Evolutionary conservation across 192 early-diverging fungal genomes (phyloP).

Genomic region (Linnemannia exigua): DNA sequence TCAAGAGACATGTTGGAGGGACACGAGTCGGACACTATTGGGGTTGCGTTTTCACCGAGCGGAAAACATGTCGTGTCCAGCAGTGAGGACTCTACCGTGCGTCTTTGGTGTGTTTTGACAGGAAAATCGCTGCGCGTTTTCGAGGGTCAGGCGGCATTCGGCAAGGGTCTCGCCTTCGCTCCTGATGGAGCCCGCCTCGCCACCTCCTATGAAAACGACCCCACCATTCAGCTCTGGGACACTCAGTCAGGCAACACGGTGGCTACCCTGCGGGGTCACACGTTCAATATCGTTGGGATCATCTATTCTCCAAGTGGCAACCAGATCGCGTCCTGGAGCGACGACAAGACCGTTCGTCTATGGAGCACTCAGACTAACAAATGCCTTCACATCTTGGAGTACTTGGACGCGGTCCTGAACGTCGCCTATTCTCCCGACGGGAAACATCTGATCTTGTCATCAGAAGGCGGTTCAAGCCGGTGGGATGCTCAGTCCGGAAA

Average conservation of each 20-base stretch:
- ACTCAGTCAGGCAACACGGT: neutral
- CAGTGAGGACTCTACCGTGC: neutral
- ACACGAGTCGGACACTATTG: neutral
- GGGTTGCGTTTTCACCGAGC: neutral
- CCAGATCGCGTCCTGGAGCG: neutral
- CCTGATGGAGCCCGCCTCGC: neutral
- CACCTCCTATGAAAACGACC: neutral
- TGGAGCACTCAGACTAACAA: neutral
- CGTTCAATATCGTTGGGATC: neutral
- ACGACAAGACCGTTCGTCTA: slow-evolving; percentile 1
- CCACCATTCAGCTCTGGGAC: neutral
- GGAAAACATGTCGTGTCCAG: neutral
- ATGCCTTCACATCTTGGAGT: neutral
- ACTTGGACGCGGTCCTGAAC: neutral
- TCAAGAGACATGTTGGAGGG: neutral
- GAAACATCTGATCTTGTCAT: neutral
- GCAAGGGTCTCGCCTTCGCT: neutral
- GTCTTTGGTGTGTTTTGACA: neutral
- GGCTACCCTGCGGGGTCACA: neutral
- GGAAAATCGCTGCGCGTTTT: neutral
- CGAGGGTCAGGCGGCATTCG: neutral
- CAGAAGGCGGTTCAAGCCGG: neutral
- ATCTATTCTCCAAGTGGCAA: neutral
- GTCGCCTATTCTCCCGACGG: neutral
- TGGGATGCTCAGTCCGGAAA: neutral